Base-by-base conservation (phyloP, 2,329 filamentous ascomycete genomes). In the Capronia americana region DNA sequence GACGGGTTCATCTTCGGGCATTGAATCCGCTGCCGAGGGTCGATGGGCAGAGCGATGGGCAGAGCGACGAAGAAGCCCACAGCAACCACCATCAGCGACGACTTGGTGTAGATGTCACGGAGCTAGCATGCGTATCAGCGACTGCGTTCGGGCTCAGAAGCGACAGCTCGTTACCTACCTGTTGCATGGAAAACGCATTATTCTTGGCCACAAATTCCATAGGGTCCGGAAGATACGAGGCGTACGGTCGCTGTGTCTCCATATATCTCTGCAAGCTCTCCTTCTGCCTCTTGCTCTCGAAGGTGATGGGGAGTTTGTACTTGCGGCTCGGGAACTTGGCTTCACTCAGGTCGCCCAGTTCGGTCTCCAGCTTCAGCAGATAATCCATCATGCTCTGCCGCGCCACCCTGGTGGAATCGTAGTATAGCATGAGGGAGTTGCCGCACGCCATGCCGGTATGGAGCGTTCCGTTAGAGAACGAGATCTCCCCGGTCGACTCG, bases 151-250 rank as follows among this genome's bases (percentile, higher is more conserved):
- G 20, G 8, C 11, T 34, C 14, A 44, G 17, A 20, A 28, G 2
- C 3, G 1, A 10, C 3, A 20, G 56, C 66, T 66, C 59, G 12
- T 34, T 10, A 12, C 10, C 32, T 34, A 71, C 80, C 50, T 82
- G 77, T 0, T 79, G 74, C 2, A 80, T 77, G 1, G 73, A 75
- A 64, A 87, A 81, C 3, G 82, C 84, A 69, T 86, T 86, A 73
- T 85, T 86, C 68, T 81, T 82, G 1, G 84, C 83, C 6, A 80
- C 75, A 63, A 89, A 90, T 0, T 84, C 80, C 48, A 88, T 79
- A 61, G 89, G 89, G 69, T 86, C 85, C 0, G 88, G 88, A 0
- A 90, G 79, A 72, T 88, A 90, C 0, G 85, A 83, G 0, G 88
- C 88, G 57, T 87, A 83, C 1, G 84, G 81, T 6, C 88, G 82